Base-by-base conservation (phyloP, 345 rosid species). In the Cochlearia excelsa region DNA sequence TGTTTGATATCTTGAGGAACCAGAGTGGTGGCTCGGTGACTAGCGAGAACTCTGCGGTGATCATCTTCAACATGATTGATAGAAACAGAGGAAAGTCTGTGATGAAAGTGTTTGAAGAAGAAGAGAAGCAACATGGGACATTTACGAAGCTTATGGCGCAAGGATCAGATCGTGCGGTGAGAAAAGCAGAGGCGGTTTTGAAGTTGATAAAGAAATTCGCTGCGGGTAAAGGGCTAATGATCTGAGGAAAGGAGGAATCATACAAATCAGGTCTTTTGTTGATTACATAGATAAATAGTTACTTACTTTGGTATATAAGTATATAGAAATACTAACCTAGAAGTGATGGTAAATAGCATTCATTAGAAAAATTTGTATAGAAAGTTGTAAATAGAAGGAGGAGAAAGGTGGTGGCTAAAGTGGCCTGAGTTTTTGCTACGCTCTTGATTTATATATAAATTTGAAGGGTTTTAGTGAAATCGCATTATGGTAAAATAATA, bases 1-100 rank as follows among this genome's bases (percentile, higher is more conserved):
- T 83, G 73, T 66, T 86, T 35, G 38, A 59, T 27, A 70, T 81
- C 52, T 65, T 80, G 50, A 74, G 82, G 72, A 78, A 72, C 39
- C 76, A 63, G 44, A 47, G 54, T 3, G 34, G 54, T 3, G 34
- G 69, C 30, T 65, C 31, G 8, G 57, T 57, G 65, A 80, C 39
- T 69, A 70, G 66, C 48, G 88, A 85, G 72, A 77, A 81, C 57
- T 81, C 78, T 44, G 66, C 56, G n/a, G 83, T 71, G 16, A 78
- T 78, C 11, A 65, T 86, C 28, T 61, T 69, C 26, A 52, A 57
- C 52, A 70, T 85, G 58, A 75, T 78, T 53, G 63, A 61, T 7
- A 69, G 45, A 33, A 63, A 61, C 34, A 73, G 71, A 44, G 75
- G 69, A 23, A 48, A 46, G 4, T 42, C 57, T 30, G 66, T 42